Evolutionary conservation across 1,139 yeast species (phyloP).

Genomic region (Yamadazyma membranifaciens): DNA sequence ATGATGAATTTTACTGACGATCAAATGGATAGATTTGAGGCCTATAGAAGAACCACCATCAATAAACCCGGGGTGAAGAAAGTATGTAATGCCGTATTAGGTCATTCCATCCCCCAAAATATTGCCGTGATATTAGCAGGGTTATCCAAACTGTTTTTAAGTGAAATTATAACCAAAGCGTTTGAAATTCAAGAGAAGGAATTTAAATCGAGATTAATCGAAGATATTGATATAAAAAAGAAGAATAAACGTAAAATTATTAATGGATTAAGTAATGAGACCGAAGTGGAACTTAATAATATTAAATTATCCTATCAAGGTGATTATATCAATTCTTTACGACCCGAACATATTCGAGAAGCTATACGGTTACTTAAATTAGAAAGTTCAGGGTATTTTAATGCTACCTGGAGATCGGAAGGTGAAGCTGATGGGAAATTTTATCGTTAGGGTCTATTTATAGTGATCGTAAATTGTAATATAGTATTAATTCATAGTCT

Average conservation of each 20-base stretch:
- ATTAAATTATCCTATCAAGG: conserved; percentile 33
- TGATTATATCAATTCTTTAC: conserved; percentile 57
- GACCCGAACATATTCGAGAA: conserved; percentile 83
- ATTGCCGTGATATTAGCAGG: conserved; percentile 85
- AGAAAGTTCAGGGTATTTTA: conserved; percentile 66
- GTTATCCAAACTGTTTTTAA: conserved; percentile 81
- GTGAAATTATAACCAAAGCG: conserved; percentile 84
- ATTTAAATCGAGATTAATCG: conserved; percentile 41
- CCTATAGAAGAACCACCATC: conserved; percentile 78
- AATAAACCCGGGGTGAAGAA: conserved; percentile 80
- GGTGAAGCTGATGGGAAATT: conserved; percentile 32
- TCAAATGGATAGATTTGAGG: conserved; percentile 87
- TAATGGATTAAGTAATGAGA: conserved; percentile 27
- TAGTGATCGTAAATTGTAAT: too few species aligned
- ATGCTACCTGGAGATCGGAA: conserved; percentile 66
- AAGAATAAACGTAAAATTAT: conserved; percentile 28
- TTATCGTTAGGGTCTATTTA: conserved; percentile 2
- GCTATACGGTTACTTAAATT: conserved; percentile 77
- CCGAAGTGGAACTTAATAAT: conserved; percentile 27
- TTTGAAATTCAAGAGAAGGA: conserved; percentile 62
- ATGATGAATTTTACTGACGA: conserved; percentile 74
- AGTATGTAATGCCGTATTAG: conserved; percentile 73
- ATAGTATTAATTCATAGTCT: too few species aligned
- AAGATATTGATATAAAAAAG: conserved; percentile 39
- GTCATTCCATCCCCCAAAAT: conserved; percentile 81